Conservation (phyloP, 345 rosid species). For the Xanthoceras sorbifolium region DNA sequence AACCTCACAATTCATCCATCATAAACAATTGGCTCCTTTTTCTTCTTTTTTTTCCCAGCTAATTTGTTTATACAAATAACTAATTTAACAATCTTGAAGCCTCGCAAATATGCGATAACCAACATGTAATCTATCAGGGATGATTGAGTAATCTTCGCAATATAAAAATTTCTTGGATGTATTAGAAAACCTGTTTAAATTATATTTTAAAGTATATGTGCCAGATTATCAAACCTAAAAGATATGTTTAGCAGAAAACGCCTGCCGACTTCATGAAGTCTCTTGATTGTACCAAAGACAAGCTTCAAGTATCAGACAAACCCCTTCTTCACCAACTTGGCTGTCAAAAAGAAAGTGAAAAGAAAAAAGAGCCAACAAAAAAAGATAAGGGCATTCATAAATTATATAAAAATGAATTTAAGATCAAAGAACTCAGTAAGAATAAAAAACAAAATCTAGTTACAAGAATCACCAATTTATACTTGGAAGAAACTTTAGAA, state of each 20-base stretch:
- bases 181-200: background rate
- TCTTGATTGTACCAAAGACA: background rate
- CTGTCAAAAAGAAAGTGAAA: background rate
- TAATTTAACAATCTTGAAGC: background rate
- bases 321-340: conserved; percentile 6
- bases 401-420: background rate
- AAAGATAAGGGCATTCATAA: background rate
- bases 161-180: background rate
- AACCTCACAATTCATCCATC: background rate
- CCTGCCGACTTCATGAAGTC: conserved; percentile 13
- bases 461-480: background rate
- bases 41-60: background rate
- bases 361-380: too few relatives aligned
- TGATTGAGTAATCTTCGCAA: background rate
- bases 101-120: background rate
- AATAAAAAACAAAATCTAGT: background rate
- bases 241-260: background rate
- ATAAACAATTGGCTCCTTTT: background rate
- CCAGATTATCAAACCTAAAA: conserved; percentile 4
- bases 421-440: background rate
- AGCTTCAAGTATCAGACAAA: conserved; percentile 1
- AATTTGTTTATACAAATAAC: background rate
- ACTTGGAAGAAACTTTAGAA: background rate
- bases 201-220: background rate
- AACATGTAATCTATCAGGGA: background rate